Conservation (phyloP, 1,284 basidiomycete genomes). For the Rugosomyces carneus region DNA sequence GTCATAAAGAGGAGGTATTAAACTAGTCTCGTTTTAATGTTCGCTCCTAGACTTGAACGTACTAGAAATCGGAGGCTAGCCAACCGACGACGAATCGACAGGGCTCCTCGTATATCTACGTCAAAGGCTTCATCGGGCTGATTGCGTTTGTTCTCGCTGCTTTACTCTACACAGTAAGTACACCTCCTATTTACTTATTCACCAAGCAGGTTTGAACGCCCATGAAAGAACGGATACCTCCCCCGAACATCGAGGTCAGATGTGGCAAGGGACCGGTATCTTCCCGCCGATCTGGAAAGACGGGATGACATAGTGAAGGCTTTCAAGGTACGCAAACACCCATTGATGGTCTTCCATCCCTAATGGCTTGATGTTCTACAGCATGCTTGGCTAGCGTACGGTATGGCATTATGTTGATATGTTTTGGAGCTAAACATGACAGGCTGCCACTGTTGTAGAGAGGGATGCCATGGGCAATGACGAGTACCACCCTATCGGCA, state of each 20-base stretch:
- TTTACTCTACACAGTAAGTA: constrained; percentile 10
- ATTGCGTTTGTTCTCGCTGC: constrained; percentile 6
- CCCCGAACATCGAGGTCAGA: background rate
- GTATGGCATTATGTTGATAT: constrained; percentile 31
- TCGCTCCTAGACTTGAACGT: background rate
- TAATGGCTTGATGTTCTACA: constrained; percentile 25
- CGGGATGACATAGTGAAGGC: constrained; percentile 70
- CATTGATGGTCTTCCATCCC: background rate
- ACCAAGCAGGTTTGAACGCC: background rate
- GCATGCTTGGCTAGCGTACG: constrained; percentile 83
- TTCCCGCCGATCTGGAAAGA: constrained; percentile 50
- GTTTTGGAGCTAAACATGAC: background rate
- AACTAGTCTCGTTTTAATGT: background rate
- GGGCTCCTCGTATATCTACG: background rate
- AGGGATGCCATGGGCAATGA: constrained; percentile 84
- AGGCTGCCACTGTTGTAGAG: constrained; percentile 48
- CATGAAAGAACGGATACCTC: constrained; percentile 2
- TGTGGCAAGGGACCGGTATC: background rate
- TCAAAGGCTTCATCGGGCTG: constrained; percentile 7
- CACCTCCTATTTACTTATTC: background rate
- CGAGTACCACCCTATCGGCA: constrained; percentile 80
- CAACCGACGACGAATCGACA: background rate
- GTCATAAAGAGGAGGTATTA: background rate
- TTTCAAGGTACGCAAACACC: constrained; percentile 55
- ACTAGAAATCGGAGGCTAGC: constrained; percentile 4